These are phyloP conservation scores for Aspergillus cristatus DNA, from an alignment of 495 filamentous ascomycete genomes.

Conservation along the genomic window DNA sequence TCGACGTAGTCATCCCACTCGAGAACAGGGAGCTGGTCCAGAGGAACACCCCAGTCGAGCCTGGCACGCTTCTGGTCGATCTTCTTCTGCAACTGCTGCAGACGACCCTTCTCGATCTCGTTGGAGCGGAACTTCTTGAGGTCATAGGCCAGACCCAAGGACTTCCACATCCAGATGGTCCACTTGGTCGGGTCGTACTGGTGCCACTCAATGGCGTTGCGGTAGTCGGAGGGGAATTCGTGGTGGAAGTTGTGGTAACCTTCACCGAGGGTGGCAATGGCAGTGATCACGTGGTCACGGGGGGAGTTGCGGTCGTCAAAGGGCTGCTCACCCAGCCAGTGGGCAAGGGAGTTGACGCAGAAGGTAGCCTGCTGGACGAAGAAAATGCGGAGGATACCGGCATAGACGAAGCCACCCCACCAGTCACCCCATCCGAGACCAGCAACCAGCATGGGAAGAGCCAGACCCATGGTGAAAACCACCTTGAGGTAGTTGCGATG, in stretches of 20 bases:
- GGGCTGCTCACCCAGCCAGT: conserved; percentile 98
- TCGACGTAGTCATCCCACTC: conserved; percentile 93
- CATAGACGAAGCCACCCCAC: conserved; percentile 87
- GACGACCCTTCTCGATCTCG: conserved; percentile 97
- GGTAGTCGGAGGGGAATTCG: conserved; percentile 98
- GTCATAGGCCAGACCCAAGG: conserved; percentile 86
- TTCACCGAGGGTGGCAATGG: conserved; percentile 90
- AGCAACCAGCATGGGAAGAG: conserved; percentile 73
- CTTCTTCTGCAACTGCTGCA: conserved; percentile 98
- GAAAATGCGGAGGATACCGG: conserved; percentile 91
- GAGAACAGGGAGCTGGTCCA: conserved; percentile 90
- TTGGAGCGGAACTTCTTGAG: conserved; percentile 96
- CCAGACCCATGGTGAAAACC: conserved; percentile 77
- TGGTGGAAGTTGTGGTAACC: conserved; percentile 99
- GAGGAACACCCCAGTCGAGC: conserved; percentile 91
- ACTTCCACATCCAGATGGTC: conserved; percentile 90
- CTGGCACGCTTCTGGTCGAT: conserved; percentile 88
- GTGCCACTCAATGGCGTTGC: conserved; percentile 95
- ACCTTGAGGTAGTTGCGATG: conserved; percentile 89
- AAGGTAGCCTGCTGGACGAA: conserved; percentile 99
- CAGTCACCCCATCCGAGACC: conserved; percentile 88
- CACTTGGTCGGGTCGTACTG: conserved; percentile 99
- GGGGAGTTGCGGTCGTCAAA: conserved; percentile 99
- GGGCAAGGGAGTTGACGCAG: conserved; percentile 97
- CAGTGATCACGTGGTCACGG: conserved; percentile 92